phyloP scores from a whole-genome alignment of 495 filamentous ascomycete species.

The Talaromyces wortmannii region DNA sequence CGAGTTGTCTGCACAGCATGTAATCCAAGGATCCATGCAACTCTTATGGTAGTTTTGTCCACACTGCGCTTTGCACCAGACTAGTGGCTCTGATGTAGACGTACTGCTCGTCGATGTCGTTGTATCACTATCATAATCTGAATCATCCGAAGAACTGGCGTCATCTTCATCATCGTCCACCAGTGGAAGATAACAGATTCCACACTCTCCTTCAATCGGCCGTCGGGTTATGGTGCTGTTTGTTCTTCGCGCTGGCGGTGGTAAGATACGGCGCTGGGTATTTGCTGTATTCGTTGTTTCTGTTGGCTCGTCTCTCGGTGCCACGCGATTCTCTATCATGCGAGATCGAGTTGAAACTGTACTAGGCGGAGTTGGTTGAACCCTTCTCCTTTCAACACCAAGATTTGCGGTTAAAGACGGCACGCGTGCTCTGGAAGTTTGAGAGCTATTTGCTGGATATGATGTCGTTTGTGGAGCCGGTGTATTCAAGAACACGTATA shows the following conservation, averaged over 20 bases:
- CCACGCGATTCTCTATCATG: slow-evolving; percentile 2
- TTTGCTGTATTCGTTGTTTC: neutral
- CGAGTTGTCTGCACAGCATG: slow-evolving; percentile 7
- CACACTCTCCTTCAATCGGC: slow-evolving; percentile 58
- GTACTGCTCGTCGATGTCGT: slow-evolving; percentile 35
- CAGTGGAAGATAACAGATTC: slow-evolving; percentile 50
- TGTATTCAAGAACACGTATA: neutral
- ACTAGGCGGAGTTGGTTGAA: neutral
- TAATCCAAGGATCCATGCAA: slow-evolving; percentile 61
- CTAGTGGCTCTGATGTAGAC: slow-evolving; percentile 33
- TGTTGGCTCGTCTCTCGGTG: neutral
- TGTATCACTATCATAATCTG: neutral
- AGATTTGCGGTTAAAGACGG: too few relatives aligned
- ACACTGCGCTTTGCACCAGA: slow-evolving; percentile 63
- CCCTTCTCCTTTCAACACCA: too few relatives aligned
- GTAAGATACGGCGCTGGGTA: neutral
- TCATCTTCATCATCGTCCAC: neutral
- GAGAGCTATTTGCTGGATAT: neutral
- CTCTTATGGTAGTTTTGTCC: slow-evolving; percentile 63
- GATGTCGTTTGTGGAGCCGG: neutral
- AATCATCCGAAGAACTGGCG: neutral
- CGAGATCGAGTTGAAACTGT: neutral
- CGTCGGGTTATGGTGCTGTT: slow-evolving; percentile 26
- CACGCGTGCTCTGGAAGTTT: neutral
- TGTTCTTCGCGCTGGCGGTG: neutral